phyloP scores from a whole-genome alignment of 495 filamentous ascomycete species.

The Collariella sp. region DNA sequence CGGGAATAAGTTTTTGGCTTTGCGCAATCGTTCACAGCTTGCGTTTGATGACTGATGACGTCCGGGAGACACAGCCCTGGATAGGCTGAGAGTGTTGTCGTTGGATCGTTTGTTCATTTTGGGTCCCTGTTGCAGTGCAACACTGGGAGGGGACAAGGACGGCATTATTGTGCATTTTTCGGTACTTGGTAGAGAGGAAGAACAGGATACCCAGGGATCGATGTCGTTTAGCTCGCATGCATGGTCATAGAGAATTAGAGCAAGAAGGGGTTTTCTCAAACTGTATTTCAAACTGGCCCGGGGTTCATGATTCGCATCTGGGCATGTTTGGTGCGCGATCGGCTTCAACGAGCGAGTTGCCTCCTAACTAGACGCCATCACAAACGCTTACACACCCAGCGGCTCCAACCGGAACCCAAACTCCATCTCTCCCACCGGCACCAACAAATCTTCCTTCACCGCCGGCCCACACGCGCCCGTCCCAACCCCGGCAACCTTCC shows the following conservation, averaged over 20 bases:
- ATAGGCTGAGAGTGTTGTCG: background rate
- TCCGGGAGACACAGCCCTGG: background rate
- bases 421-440: conserved; percentile 21
- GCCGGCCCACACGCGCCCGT: conserved; percentile 55
- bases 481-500: conserved; percentile 46
- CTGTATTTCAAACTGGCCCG: no score
- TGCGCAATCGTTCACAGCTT: no score
- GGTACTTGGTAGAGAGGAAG: conserved; percentile 2
- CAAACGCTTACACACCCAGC: background rate
- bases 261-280: background rate
- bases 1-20: background rate
- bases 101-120: background rate
- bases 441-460: conserved; percentile 40
- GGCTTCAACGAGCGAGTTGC: no score
- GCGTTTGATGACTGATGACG: background rate
- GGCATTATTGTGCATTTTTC: conserved; percentile 6
- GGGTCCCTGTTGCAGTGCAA: conserved; percentile 3
- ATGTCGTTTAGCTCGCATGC: background rate
- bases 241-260: background rate
- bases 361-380: no score
- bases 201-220: conserved; percentile 5
- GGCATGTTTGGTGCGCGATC: no score
- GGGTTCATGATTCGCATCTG: no score
- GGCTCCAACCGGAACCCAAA: conserved; percentile 20
- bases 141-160: background rate